These are phyloP conservation scores for Pouteria campechiana DNA, from an alignment of 179 eudicot species.

Conservation along the genomic window DNA sequence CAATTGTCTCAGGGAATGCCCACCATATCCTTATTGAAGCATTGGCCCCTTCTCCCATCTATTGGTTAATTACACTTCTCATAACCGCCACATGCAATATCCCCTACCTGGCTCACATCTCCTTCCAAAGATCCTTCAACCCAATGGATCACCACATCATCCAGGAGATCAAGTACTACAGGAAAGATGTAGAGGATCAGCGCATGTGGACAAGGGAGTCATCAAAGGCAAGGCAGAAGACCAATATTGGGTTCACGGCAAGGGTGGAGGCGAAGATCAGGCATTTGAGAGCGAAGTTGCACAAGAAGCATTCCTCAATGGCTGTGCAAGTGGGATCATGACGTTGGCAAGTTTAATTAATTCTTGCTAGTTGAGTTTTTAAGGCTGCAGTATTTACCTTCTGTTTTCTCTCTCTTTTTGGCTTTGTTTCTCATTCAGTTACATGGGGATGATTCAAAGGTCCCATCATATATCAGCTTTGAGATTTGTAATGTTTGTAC, in stretches of 20 bases:
- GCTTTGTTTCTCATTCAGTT: no score
- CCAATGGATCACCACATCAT: constrained; percentile 94
- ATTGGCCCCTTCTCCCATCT: constrained; percentile 74
- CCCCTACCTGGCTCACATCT: constrained; percentile 75
- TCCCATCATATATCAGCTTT: no score
- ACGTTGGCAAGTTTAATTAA: no score
- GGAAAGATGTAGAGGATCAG: constrained; percentile 71
- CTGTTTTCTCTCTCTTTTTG: no score
- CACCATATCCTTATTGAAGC: constrained; percentile 50
- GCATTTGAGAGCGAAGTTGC: constrained; percentile 51
- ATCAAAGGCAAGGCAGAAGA: constrained; percentile 70
- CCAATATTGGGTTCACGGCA: constrained; percentile 86
- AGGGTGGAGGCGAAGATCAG: constrained; percentile 90
- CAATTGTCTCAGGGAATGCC: constrained; percentile 20
- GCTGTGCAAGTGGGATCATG: no score
- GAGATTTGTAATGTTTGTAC: no score
- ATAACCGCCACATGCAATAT: constrained; percentile 53
- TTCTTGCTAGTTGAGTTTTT: no score
- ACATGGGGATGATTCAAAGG: no score
- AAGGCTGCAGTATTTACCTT: no score
- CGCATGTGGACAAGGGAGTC: constrained; percentile 77
- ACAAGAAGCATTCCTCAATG: no score
- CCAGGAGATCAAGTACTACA: constrained; percentile 87
- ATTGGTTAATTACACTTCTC: constrained; percentile 63
- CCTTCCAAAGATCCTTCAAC: constrained; percentile 59